phyloP scores from a whole-genome alignment of 2,329 filamentous ascomycete genomes.

The Diaporthe sp. region DNA sequence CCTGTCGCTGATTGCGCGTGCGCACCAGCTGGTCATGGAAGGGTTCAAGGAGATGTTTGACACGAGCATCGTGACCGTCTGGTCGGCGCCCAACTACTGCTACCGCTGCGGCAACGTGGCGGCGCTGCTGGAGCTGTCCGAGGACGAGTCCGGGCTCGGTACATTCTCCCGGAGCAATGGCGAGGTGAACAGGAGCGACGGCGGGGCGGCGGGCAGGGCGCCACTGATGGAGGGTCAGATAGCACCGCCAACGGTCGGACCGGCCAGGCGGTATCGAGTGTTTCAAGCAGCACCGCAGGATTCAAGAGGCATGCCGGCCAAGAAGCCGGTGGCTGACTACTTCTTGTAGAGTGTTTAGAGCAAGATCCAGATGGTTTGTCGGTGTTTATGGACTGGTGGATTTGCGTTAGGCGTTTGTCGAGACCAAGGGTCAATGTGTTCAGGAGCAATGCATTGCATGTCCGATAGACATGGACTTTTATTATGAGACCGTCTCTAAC shows the following conservation, averaged over 20 bases:
- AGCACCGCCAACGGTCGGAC: conserved; percentile 68
- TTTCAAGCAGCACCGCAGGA: conserved; percentile 98
- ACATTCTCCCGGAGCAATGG: conserved; percentile 80
- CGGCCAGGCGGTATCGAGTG: conserved; percentile 90
- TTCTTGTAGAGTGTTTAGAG: conserved; percentile 73
- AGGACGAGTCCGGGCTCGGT: conserved; percentile 83
- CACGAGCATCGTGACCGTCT: conserved; percentile 96
- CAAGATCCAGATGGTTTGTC: neutral
- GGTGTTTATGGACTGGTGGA: conserved; percentile 43
- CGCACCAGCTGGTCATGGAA: conserved; percentile 99
- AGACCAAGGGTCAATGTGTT: conserved; percentile 11
- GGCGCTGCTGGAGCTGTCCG: conserved; percentile 91
- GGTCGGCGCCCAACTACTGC: conserved; percentile 97
- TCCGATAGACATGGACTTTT: neutral
- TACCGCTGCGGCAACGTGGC: conserved; percentile 97
- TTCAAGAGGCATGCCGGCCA: conserved; percentile 96
- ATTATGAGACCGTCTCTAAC: neutral
- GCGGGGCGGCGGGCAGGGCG: conserved; percentile 57
- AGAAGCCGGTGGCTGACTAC: conserved; percentile 98
- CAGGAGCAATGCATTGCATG: neutral
- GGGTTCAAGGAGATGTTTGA: conserved; percentile 99
- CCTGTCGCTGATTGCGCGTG: conserved; percentile 90
- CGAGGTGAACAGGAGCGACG: conserved; percentile 73
- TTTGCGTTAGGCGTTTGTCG: conserved; percentile 37
- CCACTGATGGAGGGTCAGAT: conserved; percentile 64